Percentiles rank a stretch among this genome's conserved stretches.
Evolutionary conservation across 495 filamentous ascomycete genomes (phyloP).

Genomic region (Aspergillus asperescens): DNA sequence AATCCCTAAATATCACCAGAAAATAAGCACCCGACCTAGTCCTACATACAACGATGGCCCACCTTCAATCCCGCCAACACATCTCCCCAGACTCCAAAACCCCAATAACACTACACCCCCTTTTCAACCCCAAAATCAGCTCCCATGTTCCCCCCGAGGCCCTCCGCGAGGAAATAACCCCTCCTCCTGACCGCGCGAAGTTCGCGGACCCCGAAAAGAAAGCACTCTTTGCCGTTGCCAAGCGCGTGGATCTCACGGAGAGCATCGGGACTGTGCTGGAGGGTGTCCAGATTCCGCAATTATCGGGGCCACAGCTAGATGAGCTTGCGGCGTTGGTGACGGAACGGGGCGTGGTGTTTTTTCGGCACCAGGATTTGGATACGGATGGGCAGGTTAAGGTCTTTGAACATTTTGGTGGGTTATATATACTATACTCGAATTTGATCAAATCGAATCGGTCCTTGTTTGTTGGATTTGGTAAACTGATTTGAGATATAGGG

Average conservation of each 20-base stretch:
- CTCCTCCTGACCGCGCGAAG: slow-evolving; percentile 43
- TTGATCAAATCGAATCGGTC: too few relatives aligned
- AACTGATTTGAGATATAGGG: slow-evolving; percentile 2
- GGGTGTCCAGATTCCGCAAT: slow-evolving; percentile 39
- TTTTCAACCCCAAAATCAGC: slow-evolving; percentile 42
- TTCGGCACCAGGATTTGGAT: slow-evolving; percentile 45
- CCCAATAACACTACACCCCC: slow-evolving; percentile 15
- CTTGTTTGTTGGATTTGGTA: too few relatives aligned
- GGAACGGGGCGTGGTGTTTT: slow-evolving; percentile 40
- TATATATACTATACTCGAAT: background rate
- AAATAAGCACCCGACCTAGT: too few relatives aligned
- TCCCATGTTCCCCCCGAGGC: slow-evolving; percentile 43
- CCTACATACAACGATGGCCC: slow-evolving; percentile 11
- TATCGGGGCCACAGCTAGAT: slow-evolving; percentile 35
- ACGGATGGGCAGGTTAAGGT: slow-evolving; percentile 47
- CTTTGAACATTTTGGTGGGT: slow-evolving; percentile 48
- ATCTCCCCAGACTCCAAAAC: slow-evolving; percentile 19
- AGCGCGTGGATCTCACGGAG: slow-evolving; percentile 46
- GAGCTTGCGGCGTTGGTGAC: slow-evolving; percentile 42
- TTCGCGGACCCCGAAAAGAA: slow-evolving; percentile 50
- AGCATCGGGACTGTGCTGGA: slow-evolving; percentile 44
- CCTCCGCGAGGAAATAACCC: slow-evolving; percentile 33
- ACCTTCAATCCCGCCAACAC: slow-evolving; percentile 21
- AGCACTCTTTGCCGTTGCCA: slow-evolving; percentile 42
- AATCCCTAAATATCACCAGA: too few relatives aligned